Evolutionary conservation across 805 yeast species (phyloP), one percentile per base, ranked within the genome.

Genomic region (Lachancea meyersii): DNA sequence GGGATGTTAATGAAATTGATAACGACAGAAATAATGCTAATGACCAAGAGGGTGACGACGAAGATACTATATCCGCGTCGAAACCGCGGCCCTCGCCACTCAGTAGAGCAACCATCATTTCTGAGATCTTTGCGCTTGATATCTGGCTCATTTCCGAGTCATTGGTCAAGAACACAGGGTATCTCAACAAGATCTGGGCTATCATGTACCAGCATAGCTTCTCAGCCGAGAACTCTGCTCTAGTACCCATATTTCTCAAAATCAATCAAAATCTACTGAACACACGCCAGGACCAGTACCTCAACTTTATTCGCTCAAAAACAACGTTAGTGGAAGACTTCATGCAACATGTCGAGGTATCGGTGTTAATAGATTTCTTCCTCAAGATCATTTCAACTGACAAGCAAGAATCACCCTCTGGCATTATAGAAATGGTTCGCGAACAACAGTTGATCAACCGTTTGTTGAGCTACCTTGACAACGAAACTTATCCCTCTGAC

Each of bases 141-240:
- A 87, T 86, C 14, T 88, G 97, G 96, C 78, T 93, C 2, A 71
- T 93, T 26, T 82, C 93, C 2, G 96, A 93, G 57, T 79, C 94
- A 1, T 77, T 93, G 40, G 83, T 91, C 72, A 91, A 85, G 53
- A 78, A 80, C 42, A 70, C 77, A 3, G 64, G 66, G 5, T 72
- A 84, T 38, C 64, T 93, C 52, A 73, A 76, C 40, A 77, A 76
- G 53, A 66, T 93, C 35, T 93, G 98, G 97, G 64, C 77, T 8
- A 71, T 89, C 26, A 71, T 93, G 37, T 84, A 83, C 47, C 71
- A 73, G 45, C 74, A 73, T 8, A 50, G 57, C 20, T 50, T 67
- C 32, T 72, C 74, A n/a, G 80, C 82, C 20, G 73, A 80, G 47
- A 77, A 85, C 31, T 82, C 88, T 28, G 79, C 82, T 45, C 71